Percentiles rank a stretch among this genome's conserved stretches.
Conservation (phyloP, 495 filamentous ascomycete species). For the Talaromyces liani region DNA sequence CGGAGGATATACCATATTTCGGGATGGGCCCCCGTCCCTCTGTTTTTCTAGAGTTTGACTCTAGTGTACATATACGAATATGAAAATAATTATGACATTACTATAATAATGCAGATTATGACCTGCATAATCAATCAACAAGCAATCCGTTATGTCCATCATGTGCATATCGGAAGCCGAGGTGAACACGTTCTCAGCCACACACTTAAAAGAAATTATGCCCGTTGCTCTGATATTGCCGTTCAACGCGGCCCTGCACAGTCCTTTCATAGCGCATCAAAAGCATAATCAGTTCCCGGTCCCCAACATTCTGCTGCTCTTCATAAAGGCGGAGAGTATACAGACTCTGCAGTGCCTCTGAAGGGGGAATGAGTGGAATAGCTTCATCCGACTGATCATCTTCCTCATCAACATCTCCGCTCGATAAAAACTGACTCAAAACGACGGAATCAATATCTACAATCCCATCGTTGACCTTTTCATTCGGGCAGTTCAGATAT, state of each 20-base stretch:
- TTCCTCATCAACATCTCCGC: slow-evolving; percentile 16
- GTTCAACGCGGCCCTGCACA: not conserved
- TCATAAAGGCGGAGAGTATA: slow-evolving; percentile 9
- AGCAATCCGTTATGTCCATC: not conserved
- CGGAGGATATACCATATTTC: not conserved
- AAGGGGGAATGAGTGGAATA: not conserved
- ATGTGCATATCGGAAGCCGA: not conserved
- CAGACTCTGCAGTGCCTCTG: slow-evolving; percentile 12
- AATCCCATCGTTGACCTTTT: slow-evolving; percentile 10
- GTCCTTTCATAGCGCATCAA: slow-evolving; percentile 11
- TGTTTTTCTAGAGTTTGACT: not conserved
- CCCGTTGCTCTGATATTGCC: not conserved
- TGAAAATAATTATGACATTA: not conserved
- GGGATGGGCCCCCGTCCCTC: not conserved
- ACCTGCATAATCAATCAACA: too few relatives aligned
- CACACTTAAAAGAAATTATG: not conserved
- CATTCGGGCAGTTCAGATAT: slow-evolving; percentile 12
- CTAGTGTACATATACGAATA: not conserved
- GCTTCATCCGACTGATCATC: not conserved
- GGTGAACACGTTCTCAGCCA: not conserved
- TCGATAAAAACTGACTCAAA: slow-evolving; percentile 6
- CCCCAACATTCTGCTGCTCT: slow-evolving; percentile 13
- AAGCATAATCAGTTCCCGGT: slow-evolving; percentile 8
- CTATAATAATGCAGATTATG: not conserved
- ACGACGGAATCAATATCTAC: slow-evolving; percentile 6